Evolutionary conservation across 179 eudicot species (phyloP).

Genomic region (Silene vulgaris): DNA sequence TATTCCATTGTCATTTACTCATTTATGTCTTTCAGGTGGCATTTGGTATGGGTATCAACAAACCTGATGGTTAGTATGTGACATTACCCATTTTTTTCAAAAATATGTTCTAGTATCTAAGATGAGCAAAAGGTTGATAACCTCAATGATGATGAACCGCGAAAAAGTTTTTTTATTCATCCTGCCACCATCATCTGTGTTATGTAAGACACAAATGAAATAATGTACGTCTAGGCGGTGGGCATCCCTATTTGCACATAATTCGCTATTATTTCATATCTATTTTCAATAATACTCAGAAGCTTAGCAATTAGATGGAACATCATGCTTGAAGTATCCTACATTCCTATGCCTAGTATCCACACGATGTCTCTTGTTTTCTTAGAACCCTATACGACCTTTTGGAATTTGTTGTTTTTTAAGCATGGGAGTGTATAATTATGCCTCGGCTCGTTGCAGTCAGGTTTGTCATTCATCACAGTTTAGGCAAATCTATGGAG

Average conservation of each 20-base stretch:
- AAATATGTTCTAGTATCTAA: neutral
- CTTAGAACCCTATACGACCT: neutral
- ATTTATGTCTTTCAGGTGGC: conserved; percentile 60
- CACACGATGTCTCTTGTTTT: neutral
- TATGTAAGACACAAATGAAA: neutral
- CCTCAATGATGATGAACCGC: neutral
- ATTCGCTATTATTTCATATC: too few relatives aligned
- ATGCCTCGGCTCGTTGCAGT: conserved; percentile 46
- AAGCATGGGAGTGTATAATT: neutral
- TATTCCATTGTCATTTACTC: conserved; percentile 13
- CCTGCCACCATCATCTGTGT: neutral
- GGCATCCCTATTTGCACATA: neutral
- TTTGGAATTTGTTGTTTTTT: neutral
- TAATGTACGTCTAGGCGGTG: neutral
- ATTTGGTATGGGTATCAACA: conserved; percentile 98
- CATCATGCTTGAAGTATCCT: conserved; percentile 7
- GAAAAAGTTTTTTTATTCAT: neutral
- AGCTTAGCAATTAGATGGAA: neutral
- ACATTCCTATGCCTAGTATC: neutral
- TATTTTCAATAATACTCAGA: neutral
- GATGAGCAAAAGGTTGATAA: neutral
- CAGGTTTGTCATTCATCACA: conserved; percentile 95
- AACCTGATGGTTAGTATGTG: conserved; percentile 84
- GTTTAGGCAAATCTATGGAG: conserved; percentile 98
- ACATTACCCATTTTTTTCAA: neutral